phyloP scores from a whole-genome alignment of 1,284 basidiomycete genomes.

The Cutaneotrichosporon curvatum region DNA sequence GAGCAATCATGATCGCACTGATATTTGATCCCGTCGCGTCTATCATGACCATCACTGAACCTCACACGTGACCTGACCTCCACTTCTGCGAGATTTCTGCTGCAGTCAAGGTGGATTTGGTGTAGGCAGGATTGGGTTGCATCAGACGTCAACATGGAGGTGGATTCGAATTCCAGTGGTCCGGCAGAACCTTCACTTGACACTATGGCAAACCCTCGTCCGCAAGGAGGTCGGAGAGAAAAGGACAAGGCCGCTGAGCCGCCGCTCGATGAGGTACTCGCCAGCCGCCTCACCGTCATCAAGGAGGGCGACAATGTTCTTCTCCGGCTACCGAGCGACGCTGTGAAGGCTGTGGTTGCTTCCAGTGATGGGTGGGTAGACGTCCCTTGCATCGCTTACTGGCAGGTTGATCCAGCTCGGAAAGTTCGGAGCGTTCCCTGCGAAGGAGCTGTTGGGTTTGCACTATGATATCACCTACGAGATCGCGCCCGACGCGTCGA shows the following conservation, averaged over 20 bases:
- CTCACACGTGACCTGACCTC: slow-evolving; percentile 12
- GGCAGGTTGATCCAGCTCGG: slow-evolving; percentile 45
- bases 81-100: slow-evolving; percentile 8
- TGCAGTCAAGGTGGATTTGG: background rate
- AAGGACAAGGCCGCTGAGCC: slow-evolving; percentile 10
- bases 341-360: slow-evolving; percentile 46
- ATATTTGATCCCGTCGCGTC: too few relatives aligned
- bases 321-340: slow-evolving; percentile 46
- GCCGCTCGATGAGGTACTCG: slow-evolving; percentile 32
- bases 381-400: slow-evolving; percentile 5
- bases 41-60: too few relatives aligned
- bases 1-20: too few relatives aligned
- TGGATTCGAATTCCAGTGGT: background rate
- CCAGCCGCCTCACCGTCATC: slow-evolving; percentile 38
- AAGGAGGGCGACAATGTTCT: slow-evolving; percentile 47
- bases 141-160: background rate
- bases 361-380: slow-evolving; percentile 41
- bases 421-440: slow-evolving; percentile 48
- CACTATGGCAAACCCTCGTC: too few relatives aligned
- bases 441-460: slow-evolving; percentile 42
- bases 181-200: background rate
- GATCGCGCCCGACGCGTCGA: slow-evolving; percentile 26
- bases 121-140: background rate
- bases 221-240: background rate
- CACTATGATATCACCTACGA: slow-evolving; percentile 50